Evolutionary conservation across 2,329 filamentous ascomycete species (phyloP).

Genomic region (Ceratocystis cubensis): DNA sequence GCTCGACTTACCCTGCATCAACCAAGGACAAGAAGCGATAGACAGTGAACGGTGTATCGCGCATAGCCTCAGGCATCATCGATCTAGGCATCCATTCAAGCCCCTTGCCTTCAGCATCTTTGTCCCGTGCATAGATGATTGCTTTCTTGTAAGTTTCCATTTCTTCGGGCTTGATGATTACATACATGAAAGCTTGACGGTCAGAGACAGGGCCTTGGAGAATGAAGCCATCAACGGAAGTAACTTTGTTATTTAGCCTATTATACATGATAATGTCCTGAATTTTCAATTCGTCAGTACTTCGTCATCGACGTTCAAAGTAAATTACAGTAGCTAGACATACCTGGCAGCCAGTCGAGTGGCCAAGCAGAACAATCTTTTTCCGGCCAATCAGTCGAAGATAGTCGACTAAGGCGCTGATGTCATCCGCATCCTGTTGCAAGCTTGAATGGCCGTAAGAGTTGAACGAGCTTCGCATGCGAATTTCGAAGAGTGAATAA

Average conservation of each 20-base stretch:
- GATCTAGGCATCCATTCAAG: slow-evolving; percentile 43
- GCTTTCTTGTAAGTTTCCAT: slow-evolving; percentile 34
- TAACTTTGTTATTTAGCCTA: slow-evolving; percentile 29
- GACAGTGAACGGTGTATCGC: slow-evolving; percentile 37
- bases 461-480: slow-evolving; percentile 42
- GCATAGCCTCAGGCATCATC: slow-evolving; percentile 31
- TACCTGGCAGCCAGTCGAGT: slow-evolving; percentile 48
- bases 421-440: slow-evolving; percentile 41
- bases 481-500: slow-evolving; percentile 46
- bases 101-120: slow-evolving; percentile 43
- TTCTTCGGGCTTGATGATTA: slow-evolving; percentile 27
- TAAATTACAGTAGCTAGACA: background rate
- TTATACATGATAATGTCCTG: slow-evolving; percentile 47
- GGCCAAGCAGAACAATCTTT: slow-evolving; percentile 44
- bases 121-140: slow-evolving; percentile 38
- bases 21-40: slow-evolving; percentile 41
- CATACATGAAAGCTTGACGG: slow-evolving; percentile 46
- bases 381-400: slow-evolving; percentile 38
- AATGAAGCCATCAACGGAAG: slow-evolving; percentile 60
- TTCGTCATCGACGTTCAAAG: background rate
- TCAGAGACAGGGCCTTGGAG: slow-evolving; percentile 73
- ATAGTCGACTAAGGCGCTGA: slow-evolving; percentile 41
- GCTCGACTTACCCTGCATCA: slow-evolving; percentile 36
- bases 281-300: background rate
- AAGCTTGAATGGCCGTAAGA: slow-evolving; percentile 41